Conservation (phyloP, 225 moss, liverwort and hornwort species). For the Sphagnum tenellum region DNA sequence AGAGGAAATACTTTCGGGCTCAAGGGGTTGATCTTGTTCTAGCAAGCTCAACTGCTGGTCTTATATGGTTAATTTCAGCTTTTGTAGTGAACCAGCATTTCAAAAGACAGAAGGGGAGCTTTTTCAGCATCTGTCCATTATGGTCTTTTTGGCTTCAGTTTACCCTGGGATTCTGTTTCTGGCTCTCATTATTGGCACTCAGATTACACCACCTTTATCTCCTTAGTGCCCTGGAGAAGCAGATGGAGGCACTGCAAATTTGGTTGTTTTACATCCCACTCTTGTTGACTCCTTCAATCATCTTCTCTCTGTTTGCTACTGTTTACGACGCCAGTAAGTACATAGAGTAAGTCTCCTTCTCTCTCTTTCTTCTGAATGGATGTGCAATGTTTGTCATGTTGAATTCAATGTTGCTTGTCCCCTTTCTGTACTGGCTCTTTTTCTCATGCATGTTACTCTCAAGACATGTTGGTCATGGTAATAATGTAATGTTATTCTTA, state of each 20-base stretch:
- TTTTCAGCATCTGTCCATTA: constrained; percentile 25
- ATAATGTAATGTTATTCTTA: neutral
- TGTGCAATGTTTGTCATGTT: too few relatives aligned
- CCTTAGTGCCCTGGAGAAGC: constrained; percentile 16
- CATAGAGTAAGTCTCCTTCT: constrained; percentile 14
- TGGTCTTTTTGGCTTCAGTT: constrained; percentile 59
- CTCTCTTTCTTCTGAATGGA: neutral
- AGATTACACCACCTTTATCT: constrained; percentile 28
- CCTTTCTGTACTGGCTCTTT: too few relatives aligned
- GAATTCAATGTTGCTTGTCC: too few relatives aligned
- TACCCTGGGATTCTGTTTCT: constrained; percentile 31
- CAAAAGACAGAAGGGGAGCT: constrained; percentile 11
- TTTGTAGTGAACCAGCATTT: constrained; percentile 49
- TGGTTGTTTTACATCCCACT: constrained; percentile 29
- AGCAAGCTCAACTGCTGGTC: constrained; percentile 26
- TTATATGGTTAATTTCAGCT: constrained; percentile 30
- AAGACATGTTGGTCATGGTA: too few relatives aligned
- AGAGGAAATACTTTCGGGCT: constrained; percentile 39
- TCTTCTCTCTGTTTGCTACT: constrained; percentile 26
- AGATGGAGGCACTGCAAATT: constrained; percentile 7
- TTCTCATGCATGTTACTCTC: too few relatives aligned
- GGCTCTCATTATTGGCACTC: constrained; percentile 35
- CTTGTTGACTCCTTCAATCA: constrained; percentile 23
- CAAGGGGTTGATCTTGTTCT: constrained; percentile 36
- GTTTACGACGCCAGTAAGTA: constrained; percentile 14